Conservation (phyloP, 371 early-diverging fungal species). For the Syncephalastrum monosporum region DNA sequence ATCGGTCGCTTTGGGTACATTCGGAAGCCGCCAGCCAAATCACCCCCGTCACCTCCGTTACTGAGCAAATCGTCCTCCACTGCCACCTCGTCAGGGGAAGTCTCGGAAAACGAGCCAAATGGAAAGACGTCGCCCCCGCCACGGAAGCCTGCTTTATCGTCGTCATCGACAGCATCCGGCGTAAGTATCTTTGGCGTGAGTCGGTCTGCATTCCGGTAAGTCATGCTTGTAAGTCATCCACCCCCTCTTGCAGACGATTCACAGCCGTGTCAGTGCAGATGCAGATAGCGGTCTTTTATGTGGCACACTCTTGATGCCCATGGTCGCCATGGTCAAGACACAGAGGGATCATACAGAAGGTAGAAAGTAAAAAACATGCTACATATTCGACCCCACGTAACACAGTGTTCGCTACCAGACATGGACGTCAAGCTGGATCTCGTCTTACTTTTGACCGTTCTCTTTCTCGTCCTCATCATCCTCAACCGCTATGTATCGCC, state of each 20-base stretch:
- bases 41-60: no score
- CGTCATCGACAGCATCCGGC: not conserved
- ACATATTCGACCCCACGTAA: not conserved
- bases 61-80: no score
- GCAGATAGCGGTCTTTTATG: constrained; percentile 50
- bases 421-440: constrained; percentile 35
- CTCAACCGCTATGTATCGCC: constrained; percentile 31
- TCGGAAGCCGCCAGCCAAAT: no score
- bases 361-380: not conserved
- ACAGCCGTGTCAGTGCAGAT: constrained; percentile 22
- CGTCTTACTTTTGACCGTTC: constrained; percentile 29
- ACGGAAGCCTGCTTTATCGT: not conserved
- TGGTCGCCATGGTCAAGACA: constrained; percentile 38
- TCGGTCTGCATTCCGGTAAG: constrained; percentile 19
- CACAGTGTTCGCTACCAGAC: constrained; percentile 13
- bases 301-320: constrained; percentile 38
- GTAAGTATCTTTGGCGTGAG: constrained; percentile 23
- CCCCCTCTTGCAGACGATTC: not conserved
- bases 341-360: constrained; percentile 7
- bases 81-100: constrained; percentile 26
- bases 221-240: not conserved
- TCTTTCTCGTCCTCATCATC: constrained; percentile 26
- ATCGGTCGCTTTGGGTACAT: no score
- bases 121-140: not conserved
- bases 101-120: no score